phyloP scores from a whole-genome alignment of 192 early-diverging fungal species.

The Linnemannia exigua region DNA sequence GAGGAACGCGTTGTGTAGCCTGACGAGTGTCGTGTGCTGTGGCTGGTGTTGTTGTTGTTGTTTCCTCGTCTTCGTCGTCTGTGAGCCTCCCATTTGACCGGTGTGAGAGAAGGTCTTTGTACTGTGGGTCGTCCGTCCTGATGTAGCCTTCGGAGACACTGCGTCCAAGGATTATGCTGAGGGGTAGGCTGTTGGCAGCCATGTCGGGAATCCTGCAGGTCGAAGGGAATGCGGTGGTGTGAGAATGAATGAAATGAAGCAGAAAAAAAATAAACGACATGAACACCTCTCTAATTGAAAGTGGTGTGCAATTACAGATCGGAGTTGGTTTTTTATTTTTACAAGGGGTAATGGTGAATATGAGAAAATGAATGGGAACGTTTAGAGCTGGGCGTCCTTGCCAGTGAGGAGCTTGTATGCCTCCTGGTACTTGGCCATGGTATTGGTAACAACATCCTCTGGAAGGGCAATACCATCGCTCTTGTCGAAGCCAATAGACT shows the following conservation, averaged over 20 bases:
- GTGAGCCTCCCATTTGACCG: neutral
- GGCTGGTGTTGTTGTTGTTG: neutral
- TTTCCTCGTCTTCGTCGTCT: neutral
- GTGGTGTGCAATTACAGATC: too few species aligned
- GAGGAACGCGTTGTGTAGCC: neutral
- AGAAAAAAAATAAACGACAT: neutral
- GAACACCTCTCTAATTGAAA: too few species aligned
- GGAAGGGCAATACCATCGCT: constrained; percentile 86
- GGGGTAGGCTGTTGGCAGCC: constrained; percentile 4
- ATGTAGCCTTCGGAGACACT: constrained; percentile 26
- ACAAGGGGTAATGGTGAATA: neutral
- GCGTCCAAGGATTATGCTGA: constrained; percentile 22
- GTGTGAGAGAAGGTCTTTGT: neutral
- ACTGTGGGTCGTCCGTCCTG: constrained; percentile 19
- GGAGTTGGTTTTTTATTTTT: constrained; percentile 4
- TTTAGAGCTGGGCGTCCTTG: constrained; percentile 71
- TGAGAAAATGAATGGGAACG: neutral
- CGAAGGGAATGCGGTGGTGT: neutral
- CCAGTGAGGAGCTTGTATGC: constrained; percentile 89
- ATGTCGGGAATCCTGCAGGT: neutral
- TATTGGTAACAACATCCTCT: constrained; percentile 85
- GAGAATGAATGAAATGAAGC: neutral
- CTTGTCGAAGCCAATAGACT: constrained; percentile 92
- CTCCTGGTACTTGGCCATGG: constrained; percentile 92
- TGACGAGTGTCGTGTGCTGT: neutral